phyloP scores from a whole-genome alignment of 139 green algal species.

The Tetratostichococcus sp. region DNA sequence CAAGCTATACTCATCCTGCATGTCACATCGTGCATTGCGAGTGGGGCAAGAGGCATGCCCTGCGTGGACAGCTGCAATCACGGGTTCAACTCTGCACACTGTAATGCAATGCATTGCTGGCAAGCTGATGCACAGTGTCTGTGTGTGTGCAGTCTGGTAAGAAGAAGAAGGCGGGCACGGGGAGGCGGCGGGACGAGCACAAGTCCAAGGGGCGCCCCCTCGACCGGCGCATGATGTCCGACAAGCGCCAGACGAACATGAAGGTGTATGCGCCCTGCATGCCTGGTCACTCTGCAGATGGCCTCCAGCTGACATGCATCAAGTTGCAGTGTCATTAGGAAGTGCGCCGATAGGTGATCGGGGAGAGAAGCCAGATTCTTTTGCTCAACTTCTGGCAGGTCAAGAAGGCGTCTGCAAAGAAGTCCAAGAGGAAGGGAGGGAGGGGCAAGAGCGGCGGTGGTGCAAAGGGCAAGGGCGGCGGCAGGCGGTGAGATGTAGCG shows the following conservation, averaged over 20 bases:
- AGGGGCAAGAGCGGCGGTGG: constrained; percentile 22
- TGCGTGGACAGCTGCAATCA: no score
- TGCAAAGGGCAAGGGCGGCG: constrained; percentile 9
- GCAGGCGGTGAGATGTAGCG: neutral
- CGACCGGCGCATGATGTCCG: constrained; percentile 57
- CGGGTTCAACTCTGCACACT: no score
- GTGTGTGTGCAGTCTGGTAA: constrained; percentile 15
- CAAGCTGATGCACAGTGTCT: no score
- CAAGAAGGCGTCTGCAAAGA: constrained; percentile 32
- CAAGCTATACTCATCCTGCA: no score
- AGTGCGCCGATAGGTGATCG: no score
- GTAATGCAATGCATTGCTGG: no score
- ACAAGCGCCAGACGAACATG: constrained; percentile 36
- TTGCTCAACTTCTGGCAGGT: constrained; percentile 7
- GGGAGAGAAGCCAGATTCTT: no score
- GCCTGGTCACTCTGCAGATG: no score
- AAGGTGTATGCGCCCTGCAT: neutral
- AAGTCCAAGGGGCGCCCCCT: constrained; percentile 36
- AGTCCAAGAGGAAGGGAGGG: constrained; percentile 20
- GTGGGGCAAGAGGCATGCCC: no score
- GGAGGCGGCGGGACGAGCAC: constrained; percentile 10
- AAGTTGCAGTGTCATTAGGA: neutral
- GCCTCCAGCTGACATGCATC: neutral
- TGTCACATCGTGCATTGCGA: no score
- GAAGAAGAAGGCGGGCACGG: constrained; percentile 26